Base-by-base conservation (phyloP, 2,329 filamentous ascomycete genomes). In the Dactylellina leptospora region DNA sequence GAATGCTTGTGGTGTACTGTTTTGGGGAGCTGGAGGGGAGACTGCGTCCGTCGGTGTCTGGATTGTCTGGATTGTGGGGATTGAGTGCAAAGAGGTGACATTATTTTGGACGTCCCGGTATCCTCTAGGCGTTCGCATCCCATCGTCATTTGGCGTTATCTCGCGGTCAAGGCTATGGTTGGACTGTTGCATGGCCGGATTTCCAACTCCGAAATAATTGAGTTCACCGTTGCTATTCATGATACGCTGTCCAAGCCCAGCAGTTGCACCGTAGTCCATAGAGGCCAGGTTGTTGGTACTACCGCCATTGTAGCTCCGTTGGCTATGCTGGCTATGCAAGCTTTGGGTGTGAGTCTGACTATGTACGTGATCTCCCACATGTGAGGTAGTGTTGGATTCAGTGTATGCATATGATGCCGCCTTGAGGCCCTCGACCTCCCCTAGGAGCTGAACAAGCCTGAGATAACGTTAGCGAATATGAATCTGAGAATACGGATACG, bases 381-480 rank as follows among this genome's bases (percentile, higher is more conserved):
- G 69, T 0, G 69, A 73, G 1, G 69, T 55, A 22, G 69, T 73
- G 36, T 73, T 73, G n/a, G 69, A 73, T n/a, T 68, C 69, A 13
- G 61, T 73, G 40, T 77, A 77, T 27, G 76, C 78, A 60, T 83
- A 82, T 74, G 86, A 84, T 20, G 80, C 81, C 53, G 81, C 85
- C 78, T 92, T 91, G 68, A 95, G 83, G 48, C 87, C 90, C 78
- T 97, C 93, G 4, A 99, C 93, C 78, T 99, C 95, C 54, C 88
- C 90, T 18, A 99, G 86, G 20, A 99, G 85, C 78, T 96, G 92
- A 79, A 95, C 90, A 30, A 99, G 85, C 76, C 76, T 77, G 40
- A 54, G 56, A 83, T 44, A n/a, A 30, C n/a, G 18, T 40, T 40
- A 40, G 36, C 36, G 4, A 11, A 5, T 11, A 40, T 40, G 1